Evolutionary conservation across 192 early-diverging fungal species (phyloP), one percentile per base, ranked within the genome.

Genomic region (Entomortierella chlamydospora): DNA sequence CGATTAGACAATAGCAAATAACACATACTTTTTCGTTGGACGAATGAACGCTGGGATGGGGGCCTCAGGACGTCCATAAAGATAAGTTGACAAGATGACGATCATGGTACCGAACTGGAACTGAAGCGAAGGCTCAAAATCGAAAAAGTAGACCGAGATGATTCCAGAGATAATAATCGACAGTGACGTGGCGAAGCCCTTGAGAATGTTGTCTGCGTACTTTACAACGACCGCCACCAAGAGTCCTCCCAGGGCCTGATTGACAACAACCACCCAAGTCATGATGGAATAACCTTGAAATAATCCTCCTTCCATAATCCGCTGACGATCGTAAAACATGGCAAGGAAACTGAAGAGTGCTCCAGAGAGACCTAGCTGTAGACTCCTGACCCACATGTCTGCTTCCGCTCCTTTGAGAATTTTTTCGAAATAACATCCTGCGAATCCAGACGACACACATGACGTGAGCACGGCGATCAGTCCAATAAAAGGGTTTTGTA

Each of bases 141-240:
- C 80, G 61, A 96, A 95, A 2, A 93, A 81, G 59, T 90, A 91
- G 43, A 92, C 85, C 22, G 92, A 93, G 30, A 91, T 91, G 50
- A 93, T 67, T 25, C 89, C 91, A 0, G 94, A 95, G 18, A 96
- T 84, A 42, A 96, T 94, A 65, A 96, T 95, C 17, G 95, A 94
- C 17, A 96, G 73, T 29, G 92, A 93, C 4, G 95, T 96, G 12
- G 95, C 94, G 83, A 96, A 96, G n/a, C 95, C 94, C 68, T 96
- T 96, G 17, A 96, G 83, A 73, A 96, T 96, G 74, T 95, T 96
- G 76, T 96, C 95, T 15, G 95, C 94, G 60, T 93, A 96, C 83
- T 95, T 93, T n/a, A 96, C 95, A 8, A 96, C 94, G 29, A 96
- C 73, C 0, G 95, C 92, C 2, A 96, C 95, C 57, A 96, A 79